Base-by-base conservation (phyloP, 1,284 basidiomycete genomes). In the Cystobasidiaceae sp. region DNA sequence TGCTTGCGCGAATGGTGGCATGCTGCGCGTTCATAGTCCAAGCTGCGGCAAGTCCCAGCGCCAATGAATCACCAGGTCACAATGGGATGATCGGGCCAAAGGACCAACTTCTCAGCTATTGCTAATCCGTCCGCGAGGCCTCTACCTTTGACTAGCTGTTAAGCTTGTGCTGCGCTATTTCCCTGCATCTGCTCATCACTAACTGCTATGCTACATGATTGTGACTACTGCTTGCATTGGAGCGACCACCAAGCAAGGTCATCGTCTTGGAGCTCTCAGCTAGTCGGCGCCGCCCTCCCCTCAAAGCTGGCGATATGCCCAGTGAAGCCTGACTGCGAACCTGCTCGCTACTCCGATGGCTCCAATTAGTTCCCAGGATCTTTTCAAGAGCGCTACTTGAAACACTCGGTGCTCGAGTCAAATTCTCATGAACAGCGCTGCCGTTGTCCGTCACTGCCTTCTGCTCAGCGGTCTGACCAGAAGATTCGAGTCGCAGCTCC, bases 261-360 rank as follows among this genome's bases (percentile, higher is more conserved):
- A 56, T 56, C 4, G 54, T 56, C 41, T 56, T 56, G 6, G 54
- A 56, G 44, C 39, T 41, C 21, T 56, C 54, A 28, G 54, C 54
- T 8, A 28, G 19, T 6, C 54, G 54, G 13, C 54, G 54, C 37
- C 54, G 25, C 1, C 39, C 37, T 28, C 45, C n/a, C n/a, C n/a
- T n/a, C n/a, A n/a, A n/a, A n/a, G n/a, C n/a, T n/a, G n/a, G n/a
- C n/a, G n/a, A n/a, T n/a, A n/a, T 56, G 11, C 17, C 15, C 27
- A 33, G 39, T 19, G 54, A 44, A 41, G 15, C 39, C 4, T 39
- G 23, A 30, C 21, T 6, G 39, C 15, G 25, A 28, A 19, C 13
- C 45, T 9, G 54, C 4, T 15, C 41, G 54, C 25, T 30, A 28
- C n/a, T n/a, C n/a, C n/a, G n/a, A n/a, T n/a, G n/a, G 4, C 17